Base-by-base conservation (phyloP, 169 alveolate species). In the Plasmodium fragile region DNA sequence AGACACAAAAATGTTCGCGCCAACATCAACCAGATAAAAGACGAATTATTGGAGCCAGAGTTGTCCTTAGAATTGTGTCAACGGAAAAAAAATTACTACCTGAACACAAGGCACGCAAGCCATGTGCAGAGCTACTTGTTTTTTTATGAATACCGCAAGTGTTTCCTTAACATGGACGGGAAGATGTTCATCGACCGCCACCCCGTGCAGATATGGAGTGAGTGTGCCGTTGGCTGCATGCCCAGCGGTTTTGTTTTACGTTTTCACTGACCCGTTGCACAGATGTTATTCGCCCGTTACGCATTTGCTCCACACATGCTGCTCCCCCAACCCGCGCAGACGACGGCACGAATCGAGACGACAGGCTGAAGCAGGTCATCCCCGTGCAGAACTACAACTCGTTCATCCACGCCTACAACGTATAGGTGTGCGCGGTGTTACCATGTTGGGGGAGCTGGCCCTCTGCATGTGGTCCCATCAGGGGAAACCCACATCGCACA, bases 111-210 rank as follows among this genome's bases (percentile, higher is more conserved):
- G 59, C 53, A 75, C 41, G 55, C 85, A 22, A 84, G 59, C 22
- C 78, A 72, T 49, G 79, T 84, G 39, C 93, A 84, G 55, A 84
- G 78, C 22, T 84, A 84, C 65, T 73, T 73, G 28, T 84, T 73
- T 45, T 84, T 84, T 55, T 84, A 84, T n/a, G 93, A 84, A 13
- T 84, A 84, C 41, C 81, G 93, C 34, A 84, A 84, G 41, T 84
- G 93, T 28, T 45, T 84, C 5, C 65, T 52, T 16, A 84, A 84
- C 30, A 36, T 84, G n/a, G 93, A 84, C n/a, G 93, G 93, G n/a
- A 84, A 84, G 45, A 34, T 84, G n/a, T 84, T 25, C 43, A 84
- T 84, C 41, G 85, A 84, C 2, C 34, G 65, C 55, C 75, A 84
- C 79, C 93, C 93, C 10, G 53, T 84, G 41, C 34, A n/a, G 65